Base-by-base conservation (phyloP, 352 stramenopile species). In the Phytophthora boehmeriae region DNA sequence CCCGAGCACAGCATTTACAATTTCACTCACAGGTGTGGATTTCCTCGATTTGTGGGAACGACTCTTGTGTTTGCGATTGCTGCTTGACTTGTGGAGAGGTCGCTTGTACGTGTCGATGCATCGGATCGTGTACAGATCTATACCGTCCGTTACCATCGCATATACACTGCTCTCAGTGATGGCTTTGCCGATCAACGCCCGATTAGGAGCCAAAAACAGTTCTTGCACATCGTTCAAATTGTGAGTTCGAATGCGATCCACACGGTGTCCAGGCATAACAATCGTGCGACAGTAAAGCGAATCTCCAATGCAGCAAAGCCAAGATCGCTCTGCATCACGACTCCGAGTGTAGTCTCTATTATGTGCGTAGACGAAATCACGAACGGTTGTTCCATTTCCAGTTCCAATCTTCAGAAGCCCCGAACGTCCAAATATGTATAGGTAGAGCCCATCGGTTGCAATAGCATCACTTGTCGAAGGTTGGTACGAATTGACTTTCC, bases 241-340 rank as follows among this genome's bases (percentile, higher is more conserved):
- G 25, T 27, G 57, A 11, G 62, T 75, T 27, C 32, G 39, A 17
- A 93, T 90, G 20, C 83, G 78, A 66, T 93, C 84, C 19, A 93
- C 73, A 38, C 79, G 73, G 39, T 75, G 75, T 8, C 76, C 73
- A 43, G 78, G 76, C 80, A 86, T 93, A 34, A 86, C 51, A 49
- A 92, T 87, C 14, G 78, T 93, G 59, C 84, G 82, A 34, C 84
- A 93, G 50, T 90, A 93, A 9, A 93, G 59, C 16, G 66, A 73
- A 22, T 73, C 55, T 5, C 66, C 76, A 50, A 90, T 86, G n/a
- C 74, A 80, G 51, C 82, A 91, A 28, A 93, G 68, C 84, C 84
- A 93, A n/a, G 83, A 90, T 14, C 84, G 70, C 44, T 93, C 84
- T 2, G 81, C 78, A 49, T 93, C 81, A 23, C 74, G 68, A 22